These are phyloP conservation scores for Termitomyces sp. DNA, from an alignment of 768 basidiomycete genomes.

Conservation along the genomic window DNA sequence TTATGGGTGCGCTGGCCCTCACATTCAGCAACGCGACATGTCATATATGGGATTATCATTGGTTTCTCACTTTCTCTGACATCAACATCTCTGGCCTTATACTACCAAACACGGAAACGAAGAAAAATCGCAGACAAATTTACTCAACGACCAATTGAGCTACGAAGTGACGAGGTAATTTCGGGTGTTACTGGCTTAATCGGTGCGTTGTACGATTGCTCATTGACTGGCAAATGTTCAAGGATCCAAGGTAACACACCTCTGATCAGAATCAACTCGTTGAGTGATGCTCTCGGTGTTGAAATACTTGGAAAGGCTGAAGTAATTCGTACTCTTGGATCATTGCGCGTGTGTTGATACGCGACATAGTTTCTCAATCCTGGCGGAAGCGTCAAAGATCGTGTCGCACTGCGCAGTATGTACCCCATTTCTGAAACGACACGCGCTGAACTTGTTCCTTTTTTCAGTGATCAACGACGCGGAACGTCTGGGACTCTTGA, in stretches of 20 bases:
- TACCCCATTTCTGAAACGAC: neutral
- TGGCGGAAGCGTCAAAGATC: constrained; percentile 96
- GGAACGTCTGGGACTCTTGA: constrained; percentile 73
- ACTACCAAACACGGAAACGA: constrained; percentile 45
- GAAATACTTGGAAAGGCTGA: constrained; percentile 97
- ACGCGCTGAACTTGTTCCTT: neutral
- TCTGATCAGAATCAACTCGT: constrained; percentile 81
- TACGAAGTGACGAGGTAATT: constrained; percentile 74
- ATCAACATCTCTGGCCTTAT: constrained; percentile 55
- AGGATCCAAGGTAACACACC: constrained; percentile 80
- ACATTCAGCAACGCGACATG: constrained; percentile 26
- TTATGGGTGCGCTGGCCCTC: constrained; percentile 33
- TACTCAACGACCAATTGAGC: constrained; percentile 55
- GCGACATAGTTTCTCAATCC: constrained; percentile 81
- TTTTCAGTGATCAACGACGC: constrained; percentile 88
- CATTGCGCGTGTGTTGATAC: neutral
- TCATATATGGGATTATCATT: constrained; percentile 47
- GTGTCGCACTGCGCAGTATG: constrained; percentile 89
- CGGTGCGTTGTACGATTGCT: constrained; percentile 40
- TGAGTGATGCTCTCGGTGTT: constrained; percentile 87
- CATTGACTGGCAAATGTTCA: neutral
- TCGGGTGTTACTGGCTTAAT: constrained; percentile 81
- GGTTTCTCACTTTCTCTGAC: constrained; percentile 77
- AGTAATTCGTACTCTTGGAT: constrained; percentile 32
- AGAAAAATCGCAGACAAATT: constrained; percentile 31